Evolutionary conservation across 1,284 basidiomycete genomes (phyloP), one percentile per base, ranked within the genome.

Genomic region (Omphalotus olearius): DNA sequence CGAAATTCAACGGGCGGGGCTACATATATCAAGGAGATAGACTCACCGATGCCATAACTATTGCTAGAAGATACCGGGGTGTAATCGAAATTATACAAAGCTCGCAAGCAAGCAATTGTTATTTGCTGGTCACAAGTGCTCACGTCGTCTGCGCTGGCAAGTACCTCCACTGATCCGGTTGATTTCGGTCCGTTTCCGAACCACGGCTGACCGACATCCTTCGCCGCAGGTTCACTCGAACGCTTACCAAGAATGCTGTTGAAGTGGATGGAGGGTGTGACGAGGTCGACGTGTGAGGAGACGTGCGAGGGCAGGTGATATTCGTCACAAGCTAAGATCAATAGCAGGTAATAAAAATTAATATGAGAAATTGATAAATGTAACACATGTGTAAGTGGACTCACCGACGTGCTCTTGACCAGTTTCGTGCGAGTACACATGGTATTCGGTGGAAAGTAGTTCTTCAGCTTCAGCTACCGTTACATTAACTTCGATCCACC

Each of bases 191-290:
- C 30, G 7, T 33, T 33, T 9, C 30, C 30, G 30, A 33, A 66
- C 30, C 55, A 45, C 2, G 41, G n/a, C 9, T 23, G 41, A 13
- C 20, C 41, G 9, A 33, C 30, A 13, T 33, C 30, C 26, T 18
- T 33, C 18, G 44, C 30, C 6, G 23, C 30, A 30, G 23, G n/a
- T 33, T 9, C 25, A 16, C 14, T 45, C 26, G 53, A 65, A 60
- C 23, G 66, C 64, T 25, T 62, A 60, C 33, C 70, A 10, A 70
- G 56, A 26, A 67, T 59, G 35, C 63, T 57, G 51, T 70, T 66
- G 55, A 79, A 79, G 60, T 79, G 73, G 25, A 79, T 63, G 4
- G 76, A 71, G 2, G 78, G 78, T 0, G 69, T 67, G 42, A 80
- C 67, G 42, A 80, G 56, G 49, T 78, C 76, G 55, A 80, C 64